phyloP scores from a whole-genome alignment of 1,139 yeast genomes.

The Candida sp. region DNA sequence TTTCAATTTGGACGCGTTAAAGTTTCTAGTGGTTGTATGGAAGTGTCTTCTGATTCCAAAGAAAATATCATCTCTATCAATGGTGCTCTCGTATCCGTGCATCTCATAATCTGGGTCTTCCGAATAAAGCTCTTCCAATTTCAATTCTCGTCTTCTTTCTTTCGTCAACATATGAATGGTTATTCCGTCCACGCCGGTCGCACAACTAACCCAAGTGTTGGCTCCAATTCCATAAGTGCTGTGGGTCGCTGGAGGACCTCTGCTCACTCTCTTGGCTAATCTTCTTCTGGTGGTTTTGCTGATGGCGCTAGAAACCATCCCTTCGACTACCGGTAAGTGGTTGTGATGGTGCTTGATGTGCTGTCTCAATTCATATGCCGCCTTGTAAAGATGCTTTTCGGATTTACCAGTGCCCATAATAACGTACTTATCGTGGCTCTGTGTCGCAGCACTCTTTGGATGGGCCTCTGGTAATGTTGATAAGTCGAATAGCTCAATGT shows the following conservation, averaged over 20 bases:
- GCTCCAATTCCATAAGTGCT: slow-evolving; percentile 59
- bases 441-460: slow-evolving; percentile 37
- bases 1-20: slow-evolving; percentile 5
- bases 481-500: slow-evolving; percentile 61
- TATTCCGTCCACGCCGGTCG: slow-evolving; percentile 64
- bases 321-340: slow-evolving; percentile 64
- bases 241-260: slow-evolving; percentile 58
- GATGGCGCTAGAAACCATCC: slow-evolving; percentile 65
- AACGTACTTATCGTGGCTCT: slow-evolving; percentile 47
- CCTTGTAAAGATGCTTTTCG: slow-evolving; percentile 74
- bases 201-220: slow-evolving; percentile 84
- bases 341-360: slow-evolving; percentile 37
- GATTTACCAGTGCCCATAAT: slow-evolving; percentile 82
- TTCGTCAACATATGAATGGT: slow-evolving; percentile 75
- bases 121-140: slow-evolving; percentile 74
- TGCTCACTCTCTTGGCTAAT: slow-evolving; percentile 59
- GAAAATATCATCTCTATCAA: slow-evolving; percentile 51
- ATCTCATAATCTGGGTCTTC: slow-evolving; percentile 23
- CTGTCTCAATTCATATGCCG: slow-evolving; percentile 59
- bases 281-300: slow-evolving; percentile 66
- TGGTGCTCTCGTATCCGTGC: neutral
- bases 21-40: slow-evolving; percentile 33
- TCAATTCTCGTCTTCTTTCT: slow-evolving; percentile 66
- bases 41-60: slow-evolving; percentile 41
- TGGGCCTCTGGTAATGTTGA: slow-evolving; percentile 39